Evolutionary conservation across 192 early-diverging fungal genomes (phyloP).

Genomic region (Coemansia sp.): DNA sequence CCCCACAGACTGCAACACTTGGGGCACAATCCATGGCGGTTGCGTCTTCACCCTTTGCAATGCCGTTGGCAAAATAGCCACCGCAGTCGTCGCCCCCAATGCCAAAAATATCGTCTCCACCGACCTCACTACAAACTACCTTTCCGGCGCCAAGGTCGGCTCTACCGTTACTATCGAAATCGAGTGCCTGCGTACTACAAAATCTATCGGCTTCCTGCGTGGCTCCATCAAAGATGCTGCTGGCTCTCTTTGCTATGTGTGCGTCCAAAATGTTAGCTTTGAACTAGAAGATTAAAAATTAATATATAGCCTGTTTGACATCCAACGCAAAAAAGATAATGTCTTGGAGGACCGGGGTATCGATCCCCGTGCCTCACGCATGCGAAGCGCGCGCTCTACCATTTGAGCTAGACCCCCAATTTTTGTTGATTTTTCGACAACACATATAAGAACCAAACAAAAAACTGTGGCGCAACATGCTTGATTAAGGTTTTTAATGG

Average conservation of each 20-base stretch:
- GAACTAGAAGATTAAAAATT: conserved; percentile 14
- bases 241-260: conserved; percentile 26
- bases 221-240: conserved; percentile 22
- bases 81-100: conserved; percentile 16
- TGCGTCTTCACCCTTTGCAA: conserved; percentile 46
- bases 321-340: too few relatives aligned
- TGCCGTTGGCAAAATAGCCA: conserved; percentile 45
- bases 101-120: conserved; percentile 30
- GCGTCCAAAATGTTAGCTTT: conserved; percentile 36
- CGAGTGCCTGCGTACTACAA: conserved; percentile 41
- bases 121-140: conserved; percentile 42
- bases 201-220: conserved; percentile 31
- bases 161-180: conserved; percentile 20
- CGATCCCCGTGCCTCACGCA: too few relatives aligned
- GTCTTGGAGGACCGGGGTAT: too few relatives aligned
- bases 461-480: too few relatives aligned
- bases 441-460: too few relatives aligned
- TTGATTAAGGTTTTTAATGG: too few relatives aligned
- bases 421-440: too few relatives aligned
- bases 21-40: conserved; percentile 49
- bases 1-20: conserved; percentile 41
- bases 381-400: too few relatives aligned
- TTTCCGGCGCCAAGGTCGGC: conserved; percentile 7
- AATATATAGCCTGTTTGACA: too few relatives aligned
- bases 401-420: too few relatives aligned